phyloP scores from a whole-genome alignment of 352 stramenopile genomes.

The Globisporangium irregulare region DNA sequence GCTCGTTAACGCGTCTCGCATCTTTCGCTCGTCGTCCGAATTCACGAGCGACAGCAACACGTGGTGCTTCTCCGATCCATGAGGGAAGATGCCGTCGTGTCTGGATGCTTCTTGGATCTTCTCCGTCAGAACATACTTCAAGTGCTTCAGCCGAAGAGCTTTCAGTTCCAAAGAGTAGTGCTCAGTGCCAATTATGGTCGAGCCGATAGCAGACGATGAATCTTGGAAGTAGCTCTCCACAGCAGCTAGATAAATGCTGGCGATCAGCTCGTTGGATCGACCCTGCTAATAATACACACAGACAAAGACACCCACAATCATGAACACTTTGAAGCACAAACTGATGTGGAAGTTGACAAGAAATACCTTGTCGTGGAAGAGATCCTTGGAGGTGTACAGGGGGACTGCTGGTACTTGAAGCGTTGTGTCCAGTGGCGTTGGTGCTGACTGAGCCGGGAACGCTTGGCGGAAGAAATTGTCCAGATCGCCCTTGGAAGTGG shows the following conservation, averaged over 20 bases:
- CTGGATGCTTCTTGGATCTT: conserved; percentile 70
- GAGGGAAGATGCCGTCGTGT: conserved; percentile 66
- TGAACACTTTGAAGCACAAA: neutral
- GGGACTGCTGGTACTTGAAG: neutral
- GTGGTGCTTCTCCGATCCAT: conserved; percentile 63
- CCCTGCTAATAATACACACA: neutral
- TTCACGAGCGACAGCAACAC: conserved; percentile 40
- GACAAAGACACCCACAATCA: neutral
- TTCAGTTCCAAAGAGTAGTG: conserved; percentile 13
- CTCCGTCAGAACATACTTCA: conserved; percentile 74
- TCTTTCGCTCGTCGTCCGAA: conserved; percentile 47
- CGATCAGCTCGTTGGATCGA: conserved; percentile 1
- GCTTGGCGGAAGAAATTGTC: conserved; percentile 35
- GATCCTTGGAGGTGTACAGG: conserved; percentile 2
- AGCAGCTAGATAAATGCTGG: conserved; percentile 15
- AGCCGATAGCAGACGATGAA: neutral
- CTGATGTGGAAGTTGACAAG: neutral
- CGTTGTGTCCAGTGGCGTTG: conserved; percentile 9
- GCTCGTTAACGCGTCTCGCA: conserved; percentile 50
- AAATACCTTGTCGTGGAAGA: conserved; percentile 21
- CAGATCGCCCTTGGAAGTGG: conserved; percentile 29
- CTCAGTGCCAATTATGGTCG: conserved; percentile 4
- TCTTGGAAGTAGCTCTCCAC: conserved; percentile 20
- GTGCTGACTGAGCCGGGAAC: conserved; percentile 24
- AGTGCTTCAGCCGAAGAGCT: conserved; percentile 42